These are phyloP conservation scores for Cladosporium cucumerinum DNA, from an alignment of 2,329 filamentous ascomycete genomes.

Conservation along the genomic window DNA sequence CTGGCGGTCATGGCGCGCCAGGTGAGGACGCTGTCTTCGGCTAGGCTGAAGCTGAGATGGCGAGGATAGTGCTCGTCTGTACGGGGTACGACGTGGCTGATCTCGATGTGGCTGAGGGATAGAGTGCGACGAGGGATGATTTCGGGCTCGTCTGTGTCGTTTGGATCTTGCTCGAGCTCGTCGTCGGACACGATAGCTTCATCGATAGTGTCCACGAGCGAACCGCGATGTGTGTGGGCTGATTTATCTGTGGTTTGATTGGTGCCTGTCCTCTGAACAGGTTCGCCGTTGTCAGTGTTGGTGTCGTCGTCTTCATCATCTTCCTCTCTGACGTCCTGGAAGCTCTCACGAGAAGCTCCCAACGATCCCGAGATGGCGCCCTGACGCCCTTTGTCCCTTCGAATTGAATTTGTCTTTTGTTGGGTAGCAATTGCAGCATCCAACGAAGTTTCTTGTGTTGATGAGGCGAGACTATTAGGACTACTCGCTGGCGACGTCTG, in stretches of 20 bases:
- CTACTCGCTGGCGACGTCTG: conserved; percentile 30
- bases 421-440: conserved; percentile 35
- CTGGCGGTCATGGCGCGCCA: conserved; percentile 48
- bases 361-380: not conserved
- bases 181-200: not conserved
- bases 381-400: conserved; percentile 19
- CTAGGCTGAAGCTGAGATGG: conserved; percentile 70
- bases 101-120: conserved; percentile 44
- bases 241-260: not conserved
- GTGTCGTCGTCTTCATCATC: conserved; percentile 47
- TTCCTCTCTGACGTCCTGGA: conserved; percentile 20
- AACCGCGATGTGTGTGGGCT: not conserved
- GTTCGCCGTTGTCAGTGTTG: conserved; percentile 41
- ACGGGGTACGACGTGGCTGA: conserved; percentile 18
- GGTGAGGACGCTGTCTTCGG: conserved; percentile 67
- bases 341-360: conserved; percentile 5
- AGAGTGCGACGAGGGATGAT: conserved; percentile 49
- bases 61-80: conserved; percentile 64
- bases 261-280: conserved; percentile 2
- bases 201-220: not conserved
- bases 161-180: not conserved
- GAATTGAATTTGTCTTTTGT: conserved; percentile 35
- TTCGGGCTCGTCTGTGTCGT: not conserved
- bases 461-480: conserved; percentile 24
- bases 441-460: conserved; percentile 20